A percentile compares a stretch with the other conserved stretches of the same genome.
phyloP scores from a whole-genome alignment of 2,329 filamentous ascomycete species.

The Dissoconium aciculare region DNA sequence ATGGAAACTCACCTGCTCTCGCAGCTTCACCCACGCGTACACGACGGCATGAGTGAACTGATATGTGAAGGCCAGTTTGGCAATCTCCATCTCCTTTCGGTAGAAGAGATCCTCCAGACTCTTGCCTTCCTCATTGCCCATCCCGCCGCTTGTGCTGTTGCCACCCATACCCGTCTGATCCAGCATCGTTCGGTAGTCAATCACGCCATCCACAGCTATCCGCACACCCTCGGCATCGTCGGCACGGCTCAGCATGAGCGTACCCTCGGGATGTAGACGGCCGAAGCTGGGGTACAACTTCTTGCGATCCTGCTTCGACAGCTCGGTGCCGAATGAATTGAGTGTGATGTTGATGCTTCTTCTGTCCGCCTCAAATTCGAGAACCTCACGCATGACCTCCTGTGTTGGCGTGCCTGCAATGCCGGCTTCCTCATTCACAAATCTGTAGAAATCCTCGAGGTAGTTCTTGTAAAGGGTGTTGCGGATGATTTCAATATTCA shows the following conservation, averaged over 20 bases:
- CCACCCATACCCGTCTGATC: conserved; percentile 76
- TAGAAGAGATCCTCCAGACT: conserved; percentile 97
- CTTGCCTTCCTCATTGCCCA: conserved; percentile 59
- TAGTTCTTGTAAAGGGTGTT: conserved; percentile 99
- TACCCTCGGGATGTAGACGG: conserved; percentile 82
- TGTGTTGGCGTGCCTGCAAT: conserved; percentile 77
- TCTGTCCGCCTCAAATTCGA: conserved; percentile 93
- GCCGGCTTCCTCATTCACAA: conserved; percentile 78
- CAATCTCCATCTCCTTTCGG: conserved; percentile 98
- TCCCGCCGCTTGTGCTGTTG: conserved; percentile 71
- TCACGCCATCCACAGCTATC: conserved; percentile 80
- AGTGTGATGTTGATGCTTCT: conserved; percentile 97
- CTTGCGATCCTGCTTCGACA: conserved; percentile 82
- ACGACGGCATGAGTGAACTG: conserved; percentile 93
- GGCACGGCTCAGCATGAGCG: conserved; percentile 82
- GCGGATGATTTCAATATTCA: conserved; percentile 97
- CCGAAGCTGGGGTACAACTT: conserved; percentile 94
- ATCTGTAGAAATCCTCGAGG: conserved; percentile 90
- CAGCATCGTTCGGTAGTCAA: conserved; percentile 92
- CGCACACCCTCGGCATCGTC: conserved; percentile 91
- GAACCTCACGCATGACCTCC: conserved; percentile 87
- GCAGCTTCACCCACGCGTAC: conserved; percentile 93
- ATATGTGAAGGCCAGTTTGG: conserved; percentile 83
- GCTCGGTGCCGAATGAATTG: conserved; percentile 94
- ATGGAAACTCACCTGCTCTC: conserved; percentile 74